A percentile compares a stretch with the other conserved stretches of the same genome.
These are phyloP conservation scores for Serendipita vermifera DNA, from an alignment of 768 basidiomycete species.

Conservation along the genomic window DNA sequence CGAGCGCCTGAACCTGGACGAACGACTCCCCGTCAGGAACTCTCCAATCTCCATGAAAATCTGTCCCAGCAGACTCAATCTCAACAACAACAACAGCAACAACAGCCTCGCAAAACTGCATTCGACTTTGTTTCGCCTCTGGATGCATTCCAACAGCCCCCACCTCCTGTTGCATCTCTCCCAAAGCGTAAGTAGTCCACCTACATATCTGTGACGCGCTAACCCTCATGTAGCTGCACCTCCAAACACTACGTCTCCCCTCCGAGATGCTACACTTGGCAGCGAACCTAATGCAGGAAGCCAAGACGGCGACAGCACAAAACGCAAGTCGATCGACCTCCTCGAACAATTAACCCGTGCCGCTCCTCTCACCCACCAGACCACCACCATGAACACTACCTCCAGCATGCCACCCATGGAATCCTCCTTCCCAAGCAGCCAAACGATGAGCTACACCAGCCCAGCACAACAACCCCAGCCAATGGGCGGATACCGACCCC, in stretches of 20 bases:
- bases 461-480: neutral
- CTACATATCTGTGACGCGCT: slow-evolving; percentile 25
- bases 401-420: too few species aligned
- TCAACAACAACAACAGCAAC: slow-evolving; percentile 21
- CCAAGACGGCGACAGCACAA: slow-evolving; percentile 35
- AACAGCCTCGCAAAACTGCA: slow-evolving; percentile 55
- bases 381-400: too few species aligned
- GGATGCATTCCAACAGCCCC: slow-evolving; percentile 54
- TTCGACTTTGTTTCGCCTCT: slow-evolving; percentile 80
- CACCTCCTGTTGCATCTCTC: slow-evolving; percentile 15
- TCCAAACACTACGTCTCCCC: slow-evolving; percentile 52
- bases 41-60: neutral
- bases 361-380: slow-evolving; percentile 20
- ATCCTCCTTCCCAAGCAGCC: neutral
- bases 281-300: slow-evolving; percentile 15
- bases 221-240: slow-evolving; percentile 37
- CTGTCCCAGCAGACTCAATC: slow-evolving; percentile 12
- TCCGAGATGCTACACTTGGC: slow-evolving; percentile 21
- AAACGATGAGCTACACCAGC: neutral
- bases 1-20: neutral
- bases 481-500: neutral
- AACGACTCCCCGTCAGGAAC: neutral
- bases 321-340: slow-evolving; percentile 70
- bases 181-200: slow-evolving; percentile 21
- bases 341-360: slow-evolving; percentile 52